Conservation (phyloP, 2,329 filamentous ascomycete genomes). For the Elsinoe perseae region DNA sequence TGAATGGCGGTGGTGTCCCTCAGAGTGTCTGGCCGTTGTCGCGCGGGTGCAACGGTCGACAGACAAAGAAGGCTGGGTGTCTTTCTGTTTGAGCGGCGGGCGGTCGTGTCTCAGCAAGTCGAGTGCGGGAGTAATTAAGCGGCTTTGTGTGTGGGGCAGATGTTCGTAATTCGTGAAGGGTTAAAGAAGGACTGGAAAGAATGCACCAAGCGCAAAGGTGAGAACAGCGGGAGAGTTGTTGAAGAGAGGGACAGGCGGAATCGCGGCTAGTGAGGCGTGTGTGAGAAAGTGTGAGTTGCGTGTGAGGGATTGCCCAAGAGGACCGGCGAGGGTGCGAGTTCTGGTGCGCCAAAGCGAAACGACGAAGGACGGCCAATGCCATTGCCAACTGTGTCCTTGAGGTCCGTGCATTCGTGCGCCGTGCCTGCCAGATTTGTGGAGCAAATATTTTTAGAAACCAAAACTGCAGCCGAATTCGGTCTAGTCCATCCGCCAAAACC, state of each 20-base stretch:
- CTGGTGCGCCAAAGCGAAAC: not conserved
- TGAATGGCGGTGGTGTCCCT: not conserved
- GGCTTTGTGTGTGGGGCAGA: not conserved
- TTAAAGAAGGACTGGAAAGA: constrained; percentile 9
- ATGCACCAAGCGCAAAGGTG: constrained; percentile 4
- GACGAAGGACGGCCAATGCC: not conserved
- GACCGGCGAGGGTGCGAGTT: not conserved
- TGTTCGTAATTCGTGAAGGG: constrained; percentile 6
- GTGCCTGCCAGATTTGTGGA: not conserved
- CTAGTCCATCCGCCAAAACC: not conserved
- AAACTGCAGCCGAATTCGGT: not conserved
- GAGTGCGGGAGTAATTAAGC: not conserved
- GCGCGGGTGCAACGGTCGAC: constrained; percentile 14
- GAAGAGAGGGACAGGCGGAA: constrained; percentile 3
- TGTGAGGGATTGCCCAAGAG: not conserved
- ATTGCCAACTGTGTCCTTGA: not conserved
- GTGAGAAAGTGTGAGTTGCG: not conserved
- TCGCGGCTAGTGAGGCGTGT: not conserved
- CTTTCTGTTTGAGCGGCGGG: constrained; percentile 9
- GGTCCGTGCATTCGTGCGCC: not conserved
- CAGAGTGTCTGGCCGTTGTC: constrained; percentile 14
- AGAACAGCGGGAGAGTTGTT: not conserved
- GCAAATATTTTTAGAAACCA: not conserved
- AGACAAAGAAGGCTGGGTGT: constrained; percentile 17
- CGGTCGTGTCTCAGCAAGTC: constrained; percentile 5